phyloP scores from a whole-genome alignment of 306 rosid species.

The Gleditsia sinensis region DNA sequence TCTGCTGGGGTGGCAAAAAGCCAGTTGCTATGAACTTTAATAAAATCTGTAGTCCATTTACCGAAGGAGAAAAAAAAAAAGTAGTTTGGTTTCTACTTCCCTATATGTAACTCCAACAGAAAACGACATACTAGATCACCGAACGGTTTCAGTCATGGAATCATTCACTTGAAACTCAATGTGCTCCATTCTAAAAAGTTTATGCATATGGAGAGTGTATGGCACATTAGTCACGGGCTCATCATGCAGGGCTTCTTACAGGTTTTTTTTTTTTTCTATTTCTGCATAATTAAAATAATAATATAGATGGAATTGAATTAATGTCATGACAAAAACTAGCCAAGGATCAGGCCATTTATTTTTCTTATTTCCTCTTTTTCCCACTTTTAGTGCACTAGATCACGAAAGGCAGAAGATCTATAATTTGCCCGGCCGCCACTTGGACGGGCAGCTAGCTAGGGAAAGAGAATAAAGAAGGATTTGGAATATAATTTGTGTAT shows the following conservation, averaged over 20 bases:
- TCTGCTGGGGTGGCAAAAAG: not conserved
- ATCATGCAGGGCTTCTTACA: not conserved
- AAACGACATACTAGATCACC: conserved; percentile 9
- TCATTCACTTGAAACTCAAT: not conserved
- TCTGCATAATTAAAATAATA: too few species aligned
- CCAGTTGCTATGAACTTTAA: not conserved
- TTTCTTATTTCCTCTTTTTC: not conserved
- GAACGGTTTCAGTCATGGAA: not conserved
- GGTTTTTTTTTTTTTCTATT: not conserved
- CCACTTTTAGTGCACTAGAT: not conserved
- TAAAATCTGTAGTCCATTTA: not conserved
- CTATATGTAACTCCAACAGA: not conserved
- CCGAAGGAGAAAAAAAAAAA: not conserved
- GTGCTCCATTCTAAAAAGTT: not conserved
- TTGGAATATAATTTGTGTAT: not conserved
- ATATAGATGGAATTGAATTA: too few species aligned
- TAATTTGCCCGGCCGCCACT: too few species aligned
- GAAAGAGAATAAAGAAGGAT: not conserved
- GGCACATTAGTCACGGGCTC: not conserved
- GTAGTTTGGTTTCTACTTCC: not conserved
- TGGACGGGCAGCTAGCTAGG: too few species aligned
- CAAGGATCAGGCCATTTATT: too few species aligned
- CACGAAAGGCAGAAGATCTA: not conserved
- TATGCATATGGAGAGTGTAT: not conserved
- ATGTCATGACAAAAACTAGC: not conserved